Base-by-base conservation (phyloP, 805 yeast species). In the Yarrowia sp. region DNA sequence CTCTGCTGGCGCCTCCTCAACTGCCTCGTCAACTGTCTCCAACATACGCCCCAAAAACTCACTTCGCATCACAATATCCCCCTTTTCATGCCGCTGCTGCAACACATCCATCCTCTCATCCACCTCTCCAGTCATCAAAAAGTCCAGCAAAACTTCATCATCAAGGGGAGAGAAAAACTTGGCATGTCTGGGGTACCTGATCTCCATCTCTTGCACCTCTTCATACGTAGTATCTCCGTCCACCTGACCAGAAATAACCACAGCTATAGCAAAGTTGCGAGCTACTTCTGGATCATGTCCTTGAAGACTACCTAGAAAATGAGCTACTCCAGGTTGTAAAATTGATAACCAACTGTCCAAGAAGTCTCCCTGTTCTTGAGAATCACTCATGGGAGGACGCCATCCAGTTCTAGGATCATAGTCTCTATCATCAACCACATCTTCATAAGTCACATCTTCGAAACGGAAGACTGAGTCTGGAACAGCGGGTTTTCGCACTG, bases 81-180 rank as follows among this genome's bases (percentile, higher is more conserved):
- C 33, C 10, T 6, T 4, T 4, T 18, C 15, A 17, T 51, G 60
- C 1, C 60, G 44, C 22, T 28, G 14, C 18, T n/a, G 28, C 44
- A 51, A 41, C 18, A 15, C 18, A 11, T 15, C 15, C 15, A 41
- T 11, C 18, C 15, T 14, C 18, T 41, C 18, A 41, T 14, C 15
- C 44, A 14, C 14, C 44, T 41, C 18, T 1, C 43, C 57, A 9
- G 17, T 18, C 10, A 17, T 4, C 8, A 33, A 4, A 17, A 7
- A 50, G 11, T 9, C 8, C 14, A n/a, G 22, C 14, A 51, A 18
- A 4, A 28, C 44, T 15, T 38, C 10, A 11, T 51, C 60, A 11
- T 51, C 60, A 32, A 17, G 28, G 2, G 60, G 60, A 28, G 60
- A n/a, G 31, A 51, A 51, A 22, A 51, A 51, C 28, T 38, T 51